These are phyloP conservation scores for Pelargonium fulgidum DNA, from an alignment of 441 rosid species.

Conservation along the genomic window DNA sequence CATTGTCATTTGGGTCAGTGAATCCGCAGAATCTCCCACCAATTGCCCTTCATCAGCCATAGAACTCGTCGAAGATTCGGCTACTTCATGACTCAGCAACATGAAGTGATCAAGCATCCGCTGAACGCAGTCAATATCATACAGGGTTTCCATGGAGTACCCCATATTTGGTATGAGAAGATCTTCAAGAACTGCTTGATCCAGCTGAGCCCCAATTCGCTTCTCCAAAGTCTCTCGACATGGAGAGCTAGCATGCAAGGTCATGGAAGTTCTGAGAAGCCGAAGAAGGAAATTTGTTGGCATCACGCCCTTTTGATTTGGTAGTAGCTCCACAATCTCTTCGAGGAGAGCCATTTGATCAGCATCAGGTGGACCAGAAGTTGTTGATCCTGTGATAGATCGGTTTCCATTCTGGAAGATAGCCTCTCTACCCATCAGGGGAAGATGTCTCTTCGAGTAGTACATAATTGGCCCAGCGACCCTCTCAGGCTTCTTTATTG, in stretches of 20 bases:
- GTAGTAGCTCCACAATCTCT: slow-evolving; percentile 63
- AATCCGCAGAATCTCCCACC: slow-evolving; percentile 36
- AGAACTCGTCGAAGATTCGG: slow-evolving; percentile 23
- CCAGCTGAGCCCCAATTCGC: slow-evolving; percentile 60
- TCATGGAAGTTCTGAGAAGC: slow-evolving; percentile 73
- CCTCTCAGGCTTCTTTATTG: slow-evolving; percentile 48
- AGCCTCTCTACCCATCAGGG: slow-evolving; percentile 52
- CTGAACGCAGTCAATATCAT: slow-evolving; percentile 75
- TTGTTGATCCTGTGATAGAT: slow-evolving; percentile 27
- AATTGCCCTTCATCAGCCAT: slow-evolving; percentile 43
- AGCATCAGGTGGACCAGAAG: slow-evolving; percentile 29
- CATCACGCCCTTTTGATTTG: slow-evolving; percentile 41
- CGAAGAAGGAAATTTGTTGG: slow-evolving; percentile 73
- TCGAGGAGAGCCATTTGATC: slow-evolving; percentile 67
- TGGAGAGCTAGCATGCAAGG: slow-evolving; percentile 41
- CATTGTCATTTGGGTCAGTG: slow-evolving; percentile 48
- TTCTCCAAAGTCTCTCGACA: slow-evolving; percentile 69
- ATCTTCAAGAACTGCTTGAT: slow-evolving; percentile 72
- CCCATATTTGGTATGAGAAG: slow-evolving; percentile 75
- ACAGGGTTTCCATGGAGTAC: slow-evolving; percentile 68
- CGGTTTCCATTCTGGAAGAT: slow-evolving; percentile 31
- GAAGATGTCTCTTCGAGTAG: slow-evolving; percentile 65
- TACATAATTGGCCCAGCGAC: slow-evolving; percentile 58
- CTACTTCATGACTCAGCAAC: slow-evolving; percentile 31
- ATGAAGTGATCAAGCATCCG: slow-evolving; percentile 81